Percentiles rank a stretch among this genome's conserved stretches.
Evolutionary conservation across 345 rosid species (phyloP).

Genomic region (Rhodomyrtus tomentosa): DNA sequence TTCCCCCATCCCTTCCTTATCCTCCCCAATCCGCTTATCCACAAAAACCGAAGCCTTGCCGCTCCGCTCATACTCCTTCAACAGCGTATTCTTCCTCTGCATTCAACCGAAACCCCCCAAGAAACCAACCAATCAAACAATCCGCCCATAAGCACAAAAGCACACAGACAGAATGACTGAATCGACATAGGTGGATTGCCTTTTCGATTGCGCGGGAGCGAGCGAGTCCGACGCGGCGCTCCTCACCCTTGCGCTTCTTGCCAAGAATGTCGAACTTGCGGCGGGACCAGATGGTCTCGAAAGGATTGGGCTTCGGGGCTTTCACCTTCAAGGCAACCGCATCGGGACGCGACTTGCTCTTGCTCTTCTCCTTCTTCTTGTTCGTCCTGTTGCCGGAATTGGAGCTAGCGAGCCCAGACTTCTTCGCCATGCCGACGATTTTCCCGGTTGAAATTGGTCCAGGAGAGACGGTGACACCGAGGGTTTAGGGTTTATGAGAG

Average conservation of each 20-base stretch:
- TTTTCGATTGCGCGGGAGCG: conserved; percentile 63
- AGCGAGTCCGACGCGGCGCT: conserved; percentile 55
- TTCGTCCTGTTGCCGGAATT: conserved; percentile 9
- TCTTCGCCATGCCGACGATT: conserved; percentile 11
- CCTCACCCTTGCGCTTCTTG: conserved; percentile 84
- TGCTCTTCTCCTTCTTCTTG: conserved; percentile 24
- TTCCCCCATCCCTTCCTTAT: conserved; percentile 53
- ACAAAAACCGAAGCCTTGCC: conserved; percentile 55
- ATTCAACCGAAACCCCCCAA: neutral
- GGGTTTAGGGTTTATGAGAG: conserved; percentile 4
- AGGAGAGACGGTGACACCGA: neutral
- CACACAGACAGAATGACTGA: neutral
- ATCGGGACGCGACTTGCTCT: conserved; percentile 31
- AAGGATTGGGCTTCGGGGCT: conserved; percentile 43
- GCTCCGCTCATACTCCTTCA: conserved; percentile 77
- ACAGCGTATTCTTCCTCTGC: conserved; percentile 71
- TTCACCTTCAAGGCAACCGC: conserved; percentile 57
- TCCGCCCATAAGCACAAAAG: neutral
- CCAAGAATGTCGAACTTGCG: conserved; percentile 85
- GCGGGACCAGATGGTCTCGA: conserved; percentile 79
- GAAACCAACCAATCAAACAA: neutral
- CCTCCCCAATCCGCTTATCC: conserved; percentile 86
- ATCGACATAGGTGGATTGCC: conserved; percentile 3
- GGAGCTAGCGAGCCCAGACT: neutral
- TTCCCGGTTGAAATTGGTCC: neutral